phyloP scores from a whole-genome alignment of 768 basidiomycete genomes.

The Steccherinum ochraceum region DNA sequence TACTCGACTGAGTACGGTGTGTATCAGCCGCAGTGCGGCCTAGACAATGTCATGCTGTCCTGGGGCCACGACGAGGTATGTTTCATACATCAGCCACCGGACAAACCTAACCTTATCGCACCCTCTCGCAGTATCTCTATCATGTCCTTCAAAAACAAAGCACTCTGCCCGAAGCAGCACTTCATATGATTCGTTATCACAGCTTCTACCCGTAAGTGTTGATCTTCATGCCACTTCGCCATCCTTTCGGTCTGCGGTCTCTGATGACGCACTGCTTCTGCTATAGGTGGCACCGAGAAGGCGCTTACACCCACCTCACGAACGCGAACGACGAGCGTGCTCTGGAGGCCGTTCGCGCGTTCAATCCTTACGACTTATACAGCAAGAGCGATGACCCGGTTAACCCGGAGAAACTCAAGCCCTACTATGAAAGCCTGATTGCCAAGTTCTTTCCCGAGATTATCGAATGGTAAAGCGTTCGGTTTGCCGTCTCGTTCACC shows the following conservation, averaged over 20 bases:
- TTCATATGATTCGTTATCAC: slow-evolving; percentile 93
- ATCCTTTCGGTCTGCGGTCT: background rate
- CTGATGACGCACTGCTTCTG: background rate
- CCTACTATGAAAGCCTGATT: slow-evolving; percentile 82
- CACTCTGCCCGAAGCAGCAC: slow-evolving; percentile 69
- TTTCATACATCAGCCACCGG: slow-evolving; percentile 2
- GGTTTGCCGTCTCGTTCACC: background rate
- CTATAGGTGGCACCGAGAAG: slow-evolving; percentile 78
- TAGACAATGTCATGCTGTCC: slow-evolving; percentile 82
- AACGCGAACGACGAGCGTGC: slow-evolving; percentile 61
- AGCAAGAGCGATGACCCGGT: slow-evolving; percentile 77
- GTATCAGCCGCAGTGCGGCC: slow-evolving; percentile 72
- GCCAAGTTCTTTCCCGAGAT: slow-evolving; percentile 79
- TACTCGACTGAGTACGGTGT: slow-evolving; percentile 72
- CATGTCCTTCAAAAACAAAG: slow-evolving; percentile 79
- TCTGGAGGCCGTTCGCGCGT: slow-evolving; percentile 72
- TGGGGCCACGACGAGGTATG: slow-evolving; percentile 90
- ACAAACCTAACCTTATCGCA: background rate
- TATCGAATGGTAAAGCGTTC: slow-evolving; percentile 73
- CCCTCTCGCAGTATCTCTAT: slow-evolving; percentile 64
- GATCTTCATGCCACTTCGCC: background rate
- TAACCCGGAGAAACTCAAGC: slow-evolving; percentile 54
- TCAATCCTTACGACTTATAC: slow-evolving; percentile 95
- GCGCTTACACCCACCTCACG: slow-evolving; percentile 75
- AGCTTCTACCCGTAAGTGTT: slow-evolving; percentile 77